Percentiles rank a stretch among this genome's conserved stretches.
These are phyloP conservation scores for Penicillium parvum DNA, from an alignment of 495 filamentous ascomycete genomes.

Conservation along the genomic window DNA sequence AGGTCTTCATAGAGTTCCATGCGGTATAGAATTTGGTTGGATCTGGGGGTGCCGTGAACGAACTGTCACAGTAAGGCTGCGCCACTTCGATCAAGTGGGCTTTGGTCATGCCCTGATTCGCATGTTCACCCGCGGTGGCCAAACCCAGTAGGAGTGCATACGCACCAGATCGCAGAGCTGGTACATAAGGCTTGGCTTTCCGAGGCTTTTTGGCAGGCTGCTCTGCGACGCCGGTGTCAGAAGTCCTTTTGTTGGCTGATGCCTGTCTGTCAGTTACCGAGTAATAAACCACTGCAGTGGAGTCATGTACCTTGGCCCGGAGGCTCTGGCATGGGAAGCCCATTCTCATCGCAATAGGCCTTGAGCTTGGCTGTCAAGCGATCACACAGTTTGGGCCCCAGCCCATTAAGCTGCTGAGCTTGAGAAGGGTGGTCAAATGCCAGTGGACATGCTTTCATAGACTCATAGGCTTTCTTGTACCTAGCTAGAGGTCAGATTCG, in stretches of 20 bases:
- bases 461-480: conserved; percentile 78
- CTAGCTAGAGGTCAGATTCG: conserved; percentile 27
- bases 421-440: conserved; percentile 71
- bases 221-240: conserved; percentile 33
- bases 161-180: conserved; percentile 63
- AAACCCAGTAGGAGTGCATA: conserved; percentile 73
- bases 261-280: not conserved
- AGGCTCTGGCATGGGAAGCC: conserved; percentile 62
- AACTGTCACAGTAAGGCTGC: conserved; percentile 69
- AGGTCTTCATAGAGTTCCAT: conserved; percentile 81
- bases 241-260: conserved; percentile 39
- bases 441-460: conserved; percentile 74
- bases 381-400: conserved; percentile 66
- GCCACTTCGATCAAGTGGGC: conserved; percentile 63
- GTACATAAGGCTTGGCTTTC: conserved; percentile 67
- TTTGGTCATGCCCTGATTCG: conserved; percentile 59
- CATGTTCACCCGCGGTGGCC: conserved; percentile 52
- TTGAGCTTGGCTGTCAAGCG: conserved; percentile 66
- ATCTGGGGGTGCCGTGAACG: conserved; percentile 65
- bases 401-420: conserved; percentile 65
- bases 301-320: conserved; percentile 37
- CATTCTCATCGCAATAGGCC: conserved; percentile 63
- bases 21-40: conserved; percentile 72
- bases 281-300: not conserved
- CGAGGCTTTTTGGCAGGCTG: conserved; percentile 60